Base-by-base conservation (phyloP, 495 filamentous ascomycete genomes). In the Aspergillus olivimuriae region DNA sequence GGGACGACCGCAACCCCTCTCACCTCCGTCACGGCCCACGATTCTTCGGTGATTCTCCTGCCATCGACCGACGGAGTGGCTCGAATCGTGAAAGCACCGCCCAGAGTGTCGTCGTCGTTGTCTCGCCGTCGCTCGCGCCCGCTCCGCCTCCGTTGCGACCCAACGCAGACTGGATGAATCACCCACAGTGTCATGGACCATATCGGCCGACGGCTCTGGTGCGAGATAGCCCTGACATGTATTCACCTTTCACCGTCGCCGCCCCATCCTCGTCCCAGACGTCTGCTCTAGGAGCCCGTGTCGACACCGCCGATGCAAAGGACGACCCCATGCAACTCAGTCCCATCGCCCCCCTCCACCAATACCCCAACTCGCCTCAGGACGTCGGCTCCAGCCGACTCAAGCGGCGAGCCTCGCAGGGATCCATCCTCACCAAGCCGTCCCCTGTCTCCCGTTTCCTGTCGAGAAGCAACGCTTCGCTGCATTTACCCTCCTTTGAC, bases 401-500 rank as follows among this genome's bases (percentile, higher is more conserved):
- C 9, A 68, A 61, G 44, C 63, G 67, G 43, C 60, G 67, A 52
- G 65, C 67, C 36, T 70, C 67, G 4, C 65, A 69, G 54, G 62
- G 67, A 15, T 70, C 65, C 2, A 31, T 70, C 6, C 51, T 65
- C 14, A 61, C 63, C 8, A 63, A 58, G 50, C 65, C 65, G 1
- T 69, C 67, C 6, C 46, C 62, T 3, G 62, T 69, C 26, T 67
- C 67, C 31, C 63, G 65, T 1, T 70, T 69, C 30, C 49, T 68
- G 7, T 64, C 67, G 42, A 63, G 61, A 46, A 62, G 62, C 42
- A 68, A 55, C 44, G 58, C 62, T 4, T 51, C 65, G 14, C 52
- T 66, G 12, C 55, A 67, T 36, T 60, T 72, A 2, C 70, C 69
- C 7, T 66, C 63, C 1, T 69, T 71, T 48, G 62, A 72, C 38